These are phyloP conservation scores for Eutypa lata DNA, from an alignment of 2,329 filamentous ascomycete genomes.

Conservation along the genomic window DNA sequence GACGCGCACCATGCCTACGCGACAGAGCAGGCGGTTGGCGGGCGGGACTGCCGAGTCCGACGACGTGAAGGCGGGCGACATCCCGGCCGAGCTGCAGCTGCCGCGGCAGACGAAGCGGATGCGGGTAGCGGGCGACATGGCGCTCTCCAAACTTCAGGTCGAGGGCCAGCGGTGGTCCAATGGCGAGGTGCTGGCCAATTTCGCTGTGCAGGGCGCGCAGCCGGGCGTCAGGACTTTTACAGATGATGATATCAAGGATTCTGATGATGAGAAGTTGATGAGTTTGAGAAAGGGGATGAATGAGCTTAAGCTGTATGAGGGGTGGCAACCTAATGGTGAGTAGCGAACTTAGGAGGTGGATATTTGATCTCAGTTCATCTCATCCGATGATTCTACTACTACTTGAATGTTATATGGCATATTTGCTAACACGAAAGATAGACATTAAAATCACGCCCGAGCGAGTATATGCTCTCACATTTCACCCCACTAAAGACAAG, in stretches of 20 bases:
- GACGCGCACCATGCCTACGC: constrained; percentile 47
- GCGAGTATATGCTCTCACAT: constrained; percentile 79
- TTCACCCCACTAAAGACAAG: constrained; percentile 85
- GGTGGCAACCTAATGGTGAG: constrained; percentile 75
- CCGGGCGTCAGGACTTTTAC: constrained; percentile 84
- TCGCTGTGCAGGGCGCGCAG: constrained; percentile 65
- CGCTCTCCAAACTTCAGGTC: constrained; percentile 73
- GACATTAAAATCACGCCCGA: constrained; percentile 91
- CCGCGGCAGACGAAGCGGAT: constrained; percentile 55
- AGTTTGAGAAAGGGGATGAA: constrained; percentile 74
- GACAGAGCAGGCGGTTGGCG: constrained; percentile 57
- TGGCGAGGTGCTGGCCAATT: constrained; percentile 61
- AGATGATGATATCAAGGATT: constrained; percentile 77
- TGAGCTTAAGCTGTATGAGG: constrained; percentile 73
- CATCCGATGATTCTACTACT: not conserved
- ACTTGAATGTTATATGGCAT: not conserved
- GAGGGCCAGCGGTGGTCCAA: constrained; percentile 74
- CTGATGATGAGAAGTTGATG: constrained; percentile 72
- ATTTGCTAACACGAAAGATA: constrained; percentile 29
- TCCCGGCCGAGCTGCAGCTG: constrained; percentile 33
- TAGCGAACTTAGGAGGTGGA: constrained; percentile 4
- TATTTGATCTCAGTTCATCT: not conserved
- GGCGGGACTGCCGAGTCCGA: constrained; percentile 48
- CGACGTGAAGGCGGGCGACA: constrained; percentile 46
- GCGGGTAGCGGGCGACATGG: constrained; percentile 56